phyloP scores from a whole-genome alignment of 1,139 yeast genomes.

The Taphrina confusa region DNA sequence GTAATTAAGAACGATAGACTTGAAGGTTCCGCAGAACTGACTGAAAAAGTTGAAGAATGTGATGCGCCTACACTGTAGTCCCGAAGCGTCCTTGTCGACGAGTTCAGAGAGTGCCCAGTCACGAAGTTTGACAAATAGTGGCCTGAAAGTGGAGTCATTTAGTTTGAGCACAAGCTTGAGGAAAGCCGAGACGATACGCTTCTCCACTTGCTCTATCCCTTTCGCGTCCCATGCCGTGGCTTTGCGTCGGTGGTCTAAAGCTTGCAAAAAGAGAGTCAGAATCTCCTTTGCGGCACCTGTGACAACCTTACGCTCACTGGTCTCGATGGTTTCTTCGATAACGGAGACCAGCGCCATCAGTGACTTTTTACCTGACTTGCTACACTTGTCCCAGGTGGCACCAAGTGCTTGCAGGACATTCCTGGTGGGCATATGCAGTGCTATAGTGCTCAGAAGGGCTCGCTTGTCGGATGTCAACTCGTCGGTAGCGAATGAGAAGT shows the following conservation, averaged over 20 bases:
- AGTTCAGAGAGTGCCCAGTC: conserved; percentile 86
- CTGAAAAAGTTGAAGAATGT: conserved; percentile 86
- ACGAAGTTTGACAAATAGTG: conserved; percentile 80
- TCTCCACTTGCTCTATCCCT: conserved; percentile 77
- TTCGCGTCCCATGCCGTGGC: conserved; percentile 62
- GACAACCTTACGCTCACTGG: conserved; percentile 49
- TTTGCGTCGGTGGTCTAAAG: conserved; percentile 64
- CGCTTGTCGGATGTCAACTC: conserved; percentile 22
- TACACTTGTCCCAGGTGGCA: conserved; percentile 33
- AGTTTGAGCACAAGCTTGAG: conserved; percentile 80
- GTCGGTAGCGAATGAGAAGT: conserved; percentile 31
- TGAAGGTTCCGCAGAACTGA: conserved; percentile 67
- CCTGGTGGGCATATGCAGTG: conserved; percentile 32
- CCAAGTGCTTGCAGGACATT: conserved; percentile 33
- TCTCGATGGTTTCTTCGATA: conserved; percentile 35
- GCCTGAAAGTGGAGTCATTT: conserved; percentile 91
- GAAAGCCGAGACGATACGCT: conserved; percentile 71
- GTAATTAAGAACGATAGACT: conserved; percentile 83
- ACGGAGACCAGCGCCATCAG: conserved; percentile 33
- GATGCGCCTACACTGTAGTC: conserved; percentile 58
- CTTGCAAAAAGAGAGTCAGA: conserved; percentile 66
- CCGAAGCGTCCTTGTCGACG: conserved; percentile 57
- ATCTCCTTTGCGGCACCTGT: conserved; percentile 68
- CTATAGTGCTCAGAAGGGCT: conserved; percentile 31
- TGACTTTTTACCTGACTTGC: conserved; percentile 34